These are phyloP conservation scores for Fraxinus baroniana DNA, from an alignment of 305 asterid species.

Conservation along the genomic window DNA sequence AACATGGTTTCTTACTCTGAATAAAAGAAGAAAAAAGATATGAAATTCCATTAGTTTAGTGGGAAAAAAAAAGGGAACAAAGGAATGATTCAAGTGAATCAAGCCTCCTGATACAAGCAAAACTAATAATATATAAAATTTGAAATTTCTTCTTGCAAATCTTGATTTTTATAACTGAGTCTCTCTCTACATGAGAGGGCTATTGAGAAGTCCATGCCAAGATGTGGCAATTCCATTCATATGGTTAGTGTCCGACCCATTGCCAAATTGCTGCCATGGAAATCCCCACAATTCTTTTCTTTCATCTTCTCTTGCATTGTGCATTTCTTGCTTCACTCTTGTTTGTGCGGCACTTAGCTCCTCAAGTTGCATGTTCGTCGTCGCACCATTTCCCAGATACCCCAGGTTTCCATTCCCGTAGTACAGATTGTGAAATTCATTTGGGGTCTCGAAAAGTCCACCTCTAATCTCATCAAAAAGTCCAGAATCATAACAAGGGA, in stretches of 20 bases:
- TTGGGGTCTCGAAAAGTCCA: slow-evolving; percentile 41
- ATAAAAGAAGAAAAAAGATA: neutral
- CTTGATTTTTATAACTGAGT: neutral
- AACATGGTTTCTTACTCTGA: neutral
- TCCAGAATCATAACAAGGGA: neutral
- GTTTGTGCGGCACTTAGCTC: slow-evolving; percentile 33
- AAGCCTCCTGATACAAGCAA: slow-evolving; percentile 18
- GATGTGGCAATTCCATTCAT: slow-evolving; percentile 50
- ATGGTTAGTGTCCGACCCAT: slow-evolving; percentile 28
- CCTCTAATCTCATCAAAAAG: neutral
- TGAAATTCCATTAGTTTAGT: slow-evolving; percentile 41
- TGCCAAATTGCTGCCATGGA: slow-evolving; percentile 58
- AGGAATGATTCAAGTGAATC: neutral
- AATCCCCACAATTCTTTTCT: slow-evolving; percentile 57
- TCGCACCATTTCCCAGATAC: slow-evolving; percentile 25
- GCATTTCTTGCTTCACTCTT: slow-evolving; percentile 55
- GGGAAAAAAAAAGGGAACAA: slow-evolving; percentile 20
- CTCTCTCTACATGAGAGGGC: slow-evolving; percentile 37
- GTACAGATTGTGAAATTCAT: slow-evolving; percentile 44
- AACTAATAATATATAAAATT: neutral
- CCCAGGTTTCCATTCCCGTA: slow-evolving; percentile 25
- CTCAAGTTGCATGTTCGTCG: slow-evolving; percentile 15
- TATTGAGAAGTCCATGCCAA: slow-evolving; percentile 44
- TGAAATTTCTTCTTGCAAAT: neutral
- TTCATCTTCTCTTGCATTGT: slow-evolving; percentile 33